phyloP scores from a whole-genome alignment of 208 protist species.

The Acanthamoeba castellanii region DNA sequence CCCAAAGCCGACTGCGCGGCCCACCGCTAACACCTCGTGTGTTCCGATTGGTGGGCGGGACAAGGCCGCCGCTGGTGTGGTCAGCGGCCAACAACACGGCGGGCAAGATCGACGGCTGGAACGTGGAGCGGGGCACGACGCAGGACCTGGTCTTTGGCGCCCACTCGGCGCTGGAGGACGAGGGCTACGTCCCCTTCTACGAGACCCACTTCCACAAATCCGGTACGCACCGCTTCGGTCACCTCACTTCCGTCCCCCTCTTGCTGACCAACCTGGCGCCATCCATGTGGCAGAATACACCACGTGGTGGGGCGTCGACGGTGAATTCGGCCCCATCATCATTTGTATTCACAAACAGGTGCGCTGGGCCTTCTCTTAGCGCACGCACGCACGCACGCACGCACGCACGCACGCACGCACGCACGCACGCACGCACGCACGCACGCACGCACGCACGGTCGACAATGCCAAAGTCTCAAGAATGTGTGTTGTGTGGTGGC shows the following conservation, averaged over 20 bases:
- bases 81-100: background rate
- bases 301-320: conserved; percentile 41
- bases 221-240: background rate
- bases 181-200: conserved; percentile 65
- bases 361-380: no score
- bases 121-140: conserved; percentile 37
- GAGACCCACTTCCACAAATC: conserved; percentile 53
- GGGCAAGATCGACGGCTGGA: conserved; percentile 65
- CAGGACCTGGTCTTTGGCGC: conserved; percentile 32
- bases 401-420: background rate
- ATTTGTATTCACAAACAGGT: conserved; percentile 45
- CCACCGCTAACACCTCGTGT: background rate
- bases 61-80: conserved; percentile 36
- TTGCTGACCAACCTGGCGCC: no score
- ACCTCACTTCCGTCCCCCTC: no score
- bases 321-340: conserved; percentile 28
- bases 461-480: background rate
- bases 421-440: no score
- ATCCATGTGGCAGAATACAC: background rate
- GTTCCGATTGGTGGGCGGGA: background rate
- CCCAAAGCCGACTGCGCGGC: no score
- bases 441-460: background rate
- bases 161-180: conserved; percentile 42
- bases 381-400: background rate
- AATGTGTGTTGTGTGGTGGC: background rate